Base-by-base conservation (phyloP, 805 yeast species). In the Ogataea thermomethanolica region DNA sequence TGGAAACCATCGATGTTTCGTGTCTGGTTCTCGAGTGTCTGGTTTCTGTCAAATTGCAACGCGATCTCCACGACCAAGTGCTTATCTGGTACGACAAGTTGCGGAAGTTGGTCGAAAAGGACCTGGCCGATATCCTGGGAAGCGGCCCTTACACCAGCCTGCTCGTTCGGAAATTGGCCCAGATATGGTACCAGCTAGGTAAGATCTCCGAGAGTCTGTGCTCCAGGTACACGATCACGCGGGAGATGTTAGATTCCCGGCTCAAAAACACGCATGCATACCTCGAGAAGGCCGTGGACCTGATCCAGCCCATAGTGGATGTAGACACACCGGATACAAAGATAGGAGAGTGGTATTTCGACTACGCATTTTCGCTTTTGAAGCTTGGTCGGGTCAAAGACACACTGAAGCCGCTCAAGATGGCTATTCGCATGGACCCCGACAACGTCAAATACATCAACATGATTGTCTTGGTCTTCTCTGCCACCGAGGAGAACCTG, bases 391-490 rank as follows among this genome's bases (percentile, higher is more conserved):
- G 70, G 12, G 54, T 71, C 11, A 65, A 62, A 15, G 69, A 67
- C 7, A 66, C 84, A 3, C 54, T 68, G 8, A 70, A 65, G 43
- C 59, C 71, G 33, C 55, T 78, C 44, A 80, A 77, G 53, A 59
- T 65, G 33, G 61, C 64, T 4, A 62, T 79, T 43, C 74, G 69
- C 32, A 59, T 67, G 29, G 68, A 68, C 41, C 83, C 85, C 0
- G 73, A 73, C 29, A 72, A 78, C 35, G 67, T 80, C 51, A 73
- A 73, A 50, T 72, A 80, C 7, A 79, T 91, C 79, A 84, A 84
- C 54, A 62, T 86, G 48, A 63, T 84, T 29, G 75, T 79, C 0
- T 69, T 85, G 41, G 60, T 84, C n/a, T 67, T 79, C 23, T 74
- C 90, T 0, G 72, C 81, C 0, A 71, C 72, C 28, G 86, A 83